Conservation (phyloP, 371 early-diverging fungal species). For the Actinomortierella wolfii region DNA sequence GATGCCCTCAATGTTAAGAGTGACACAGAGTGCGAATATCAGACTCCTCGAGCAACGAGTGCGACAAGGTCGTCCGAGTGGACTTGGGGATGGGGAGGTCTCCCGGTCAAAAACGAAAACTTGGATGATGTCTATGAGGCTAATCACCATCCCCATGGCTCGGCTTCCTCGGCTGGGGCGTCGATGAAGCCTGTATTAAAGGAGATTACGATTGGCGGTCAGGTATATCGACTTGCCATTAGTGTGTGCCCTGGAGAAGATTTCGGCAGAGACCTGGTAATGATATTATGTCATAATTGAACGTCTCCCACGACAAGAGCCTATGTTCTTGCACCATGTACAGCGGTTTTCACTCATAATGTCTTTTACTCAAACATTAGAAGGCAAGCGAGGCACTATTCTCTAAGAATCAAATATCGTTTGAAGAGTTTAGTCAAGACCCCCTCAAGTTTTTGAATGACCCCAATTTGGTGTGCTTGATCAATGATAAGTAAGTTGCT, state of each 20-base stretch:
- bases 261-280: conserved; percentile 47
- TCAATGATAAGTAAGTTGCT: conserved; percentile 58
- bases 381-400: conserved; percentile 64
- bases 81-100: conserved; percentile 48
- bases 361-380: too few relatives aligned
- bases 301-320: not conserved
- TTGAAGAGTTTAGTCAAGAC: conserved; percentile 65
- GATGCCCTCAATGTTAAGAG: conserved; percentile 46
- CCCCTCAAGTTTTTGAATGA: conserved; percentile 67
- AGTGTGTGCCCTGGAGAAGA: conserved; percentile 41
- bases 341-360: too few relatives aligned
- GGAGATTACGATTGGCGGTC: conserved; percentile 35
- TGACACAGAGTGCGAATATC: conserved; percentile 48
- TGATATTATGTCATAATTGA: conserved; percentile 5
- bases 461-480: conserved; percentile 67
- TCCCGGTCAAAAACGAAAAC: conserved; percentile 44
- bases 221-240: conserved; percentile 33
- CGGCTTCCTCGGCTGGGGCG: conserved; percentile 13
- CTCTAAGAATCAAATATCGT: conserved; percentile 58
- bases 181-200: conserved; percentile 22
- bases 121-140: conserved; percentile 13
- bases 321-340: too few relatives aligned
- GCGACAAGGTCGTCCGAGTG: conserved; percentile 30
- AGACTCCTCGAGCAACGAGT: conserved; percentile 21
- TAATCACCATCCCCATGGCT: conserved; percentile 4